A percentile compares a stretch with the other conserved stretches of the same genome.
phyloP scores from a whole-genome alignment of 192 early-diverging fungal genomes.

The Gamsiella multidivaricata region DNA sequence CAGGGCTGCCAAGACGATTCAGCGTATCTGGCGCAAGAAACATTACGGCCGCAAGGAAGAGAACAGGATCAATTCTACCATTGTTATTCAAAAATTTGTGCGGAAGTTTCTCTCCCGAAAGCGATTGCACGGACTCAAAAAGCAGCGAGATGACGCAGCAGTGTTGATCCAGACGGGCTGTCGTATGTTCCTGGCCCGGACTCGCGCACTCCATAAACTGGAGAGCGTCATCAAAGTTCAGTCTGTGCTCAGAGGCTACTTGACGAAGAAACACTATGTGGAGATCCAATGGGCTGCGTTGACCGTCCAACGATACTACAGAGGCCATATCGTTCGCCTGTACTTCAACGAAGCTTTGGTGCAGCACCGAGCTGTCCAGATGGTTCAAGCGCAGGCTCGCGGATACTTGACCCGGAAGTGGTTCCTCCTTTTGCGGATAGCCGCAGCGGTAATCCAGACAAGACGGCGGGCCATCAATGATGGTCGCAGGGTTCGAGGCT shows the following conservation, averaged over 20 bases:
- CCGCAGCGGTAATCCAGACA: conserved; percentile 36
- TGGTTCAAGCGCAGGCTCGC: conserved; percentile 39
- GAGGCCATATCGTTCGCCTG: conserved; percentile 32
- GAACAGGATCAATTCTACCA: conserved; percentile 25
- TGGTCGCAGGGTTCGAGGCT: conserved; percentile 8
- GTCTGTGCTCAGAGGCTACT: conserved; percentile 19
- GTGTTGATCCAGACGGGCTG: conserved; percentile 46
- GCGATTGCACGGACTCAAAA: neutral
- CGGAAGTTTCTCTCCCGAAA: conserved; percentile 26
- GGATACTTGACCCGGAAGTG: conserved; percentile 27
- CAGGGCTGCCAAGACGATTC: conserved; percentile 53
- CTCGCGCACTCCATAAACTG: conserved; percentile 14
- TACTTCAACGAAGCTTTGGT: neutral
- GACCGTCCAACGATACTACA: conserved; percentile 24
- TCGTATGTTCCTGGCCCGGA: conserved; percentile 42
- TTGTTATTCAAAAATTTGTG: conserved; percentile 39
- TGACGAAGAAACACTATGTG: conserved; percentile 27
- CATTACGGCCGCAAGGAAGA: conserved; percentile 47
- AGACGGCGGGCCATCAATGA: conserved; percentile 24
- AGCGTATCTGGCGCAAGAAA: conserved; percentile 51
- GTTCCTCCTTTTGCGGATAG: conserved; percentile 28
- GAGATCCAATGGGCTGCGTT: conserved; percentile 30
- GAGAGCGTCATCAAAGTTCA: conserved; percentile 22
- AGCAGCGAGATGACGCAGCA: conserved; percentile 17
- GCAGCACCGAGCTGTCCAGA: conserved; percentile 9